Conservation (phyloP, 2,329 filamentous ascomycete species). For the Fusarium avenaceum region DNA sequence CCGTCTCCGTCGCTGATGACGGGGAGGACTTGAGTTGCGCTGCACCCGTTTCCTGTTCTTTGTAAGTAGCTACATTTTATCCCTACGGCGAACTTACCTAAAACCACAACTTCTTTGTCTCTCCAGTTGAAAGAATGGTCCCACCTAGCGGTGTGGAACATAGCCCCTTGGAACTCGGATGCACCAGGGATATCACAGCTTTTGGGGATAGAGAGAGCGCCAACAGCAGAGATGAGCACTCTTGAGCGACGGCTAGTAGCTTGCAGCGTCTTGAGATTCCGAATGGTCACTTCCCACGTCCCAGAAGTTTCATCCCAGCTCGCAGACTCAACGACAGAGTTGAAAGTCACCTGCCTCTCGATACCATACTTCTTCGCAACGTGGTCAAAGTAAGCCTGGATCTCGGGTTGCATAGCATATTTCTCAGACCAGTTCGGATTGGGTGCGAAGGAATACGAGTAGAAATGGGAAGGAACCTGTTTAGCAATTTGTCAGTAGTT, state of each 20-base stretch:
- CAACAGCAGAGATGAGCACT: constrained; percentile 47
- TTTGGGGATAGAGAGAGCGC: constrained; percentile 42
- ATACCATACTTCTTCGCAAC: constrained; percentile 42
- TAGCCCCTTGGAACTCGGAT: constrained; percentile 32
- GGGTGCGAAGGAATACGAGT: constrained; percentile 48
- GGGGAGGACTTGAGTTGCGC: constrained; percentile 47
- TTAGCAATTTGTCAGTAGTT: rapidly evolving
- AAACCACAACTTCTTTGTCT: constrained; percentile 41
- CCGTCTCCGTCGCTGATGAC: constrained; percentile 36
- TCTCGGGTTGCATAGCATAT: constrained; percentile 48
- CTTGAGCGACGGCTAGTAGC: constrained; percentile 16
- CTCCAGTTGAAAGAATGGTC: constrained; percentile 48
- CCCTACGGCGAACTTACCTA: constrained; percentile 24
- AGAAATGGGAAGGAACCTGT: constrained; percentile 48
- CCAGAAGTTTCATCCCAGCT: constrained; percentile 41
- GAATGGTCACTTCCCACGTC: constrained; percentile 38
- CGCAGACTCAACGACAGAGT: constrained; percentile 40
- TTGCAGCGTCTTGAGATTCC: constrained; percentile 24
- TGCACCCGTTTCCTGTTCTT: constrained; percentile 50
- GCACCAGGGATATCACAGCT: constrained; percentile 42
- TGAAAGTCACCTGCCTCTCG: constrained; percentile 37
- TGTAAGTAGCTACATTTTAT: not conserved
- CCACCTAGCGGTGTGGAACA: constrained; percentile 49
- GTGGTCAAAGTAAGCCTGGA: constrained; percentile 43
- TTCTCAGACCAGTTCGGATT: constrained; percentile 49